Conservation (phyloP, 2,329 filamentous ascomycete species). For the Dendrostoma leiphaemia region DNA sequence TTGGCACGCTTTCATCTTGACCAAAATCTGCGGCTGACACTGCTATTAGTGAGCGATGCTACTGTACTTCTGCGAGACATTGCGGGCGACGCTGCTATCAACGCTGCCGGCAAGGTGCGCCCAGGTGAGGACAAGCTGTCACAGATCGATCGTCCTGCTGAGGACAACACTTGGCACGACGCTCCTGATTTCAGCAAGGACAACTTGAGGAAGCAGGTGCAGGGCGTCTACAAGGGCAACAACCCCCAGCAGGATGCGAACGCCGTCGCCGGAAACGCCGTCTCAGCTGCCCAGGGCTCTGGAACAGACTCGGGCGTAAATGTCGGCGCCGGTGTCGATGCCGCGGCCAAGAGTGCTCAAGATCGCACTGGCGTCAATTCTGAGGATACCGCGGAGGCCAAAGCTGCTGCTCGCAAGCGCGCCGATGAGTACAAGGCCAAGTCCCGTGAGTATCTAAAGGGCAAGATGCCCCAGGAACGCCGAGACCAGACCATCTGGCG, state of each 20-base stretch:
- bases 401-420: conserved; percentile 42
- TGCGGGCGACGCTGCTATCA: conserved; percentile 82
- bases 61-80: conserved; percentile 83
- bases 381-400: conserved; percentile 58
- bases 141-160: conserved; percentile 79
- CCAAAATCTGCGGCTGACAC: conserved; percentile 13
- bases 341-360: conserved; percentile 44
- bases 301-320: conserved; percentile 43
- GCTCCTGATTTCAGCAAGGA: conserved; percentile 72
- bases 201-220: conserved; percentile 66
- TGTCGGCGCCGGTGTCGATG: conserved; percentile 44
- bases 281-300: conserved; percentile 46
- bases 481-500: conserved; percentile 90
- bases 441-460: conserved; percentile 71
- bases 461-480: conserved; percentile 89
- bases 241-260: conserved; percentile 56
- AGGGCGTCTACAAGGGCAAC: conserved; percentile 57
- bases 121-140: conserved; percentile 74
- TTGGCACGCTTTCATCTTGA: background rate
- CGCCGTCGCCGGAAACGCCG: conserved; percentile 57
- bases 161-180: conserved; percentile 93
- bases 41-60: conserved; percentile 66
- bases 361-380: conserved; percentile 61
- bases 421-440: conserved; percentile 36
- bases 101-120: conserved; percentile 71